Conservation (phyloP, 106 monocot species). For the Dendrobium nobile region DNA sequence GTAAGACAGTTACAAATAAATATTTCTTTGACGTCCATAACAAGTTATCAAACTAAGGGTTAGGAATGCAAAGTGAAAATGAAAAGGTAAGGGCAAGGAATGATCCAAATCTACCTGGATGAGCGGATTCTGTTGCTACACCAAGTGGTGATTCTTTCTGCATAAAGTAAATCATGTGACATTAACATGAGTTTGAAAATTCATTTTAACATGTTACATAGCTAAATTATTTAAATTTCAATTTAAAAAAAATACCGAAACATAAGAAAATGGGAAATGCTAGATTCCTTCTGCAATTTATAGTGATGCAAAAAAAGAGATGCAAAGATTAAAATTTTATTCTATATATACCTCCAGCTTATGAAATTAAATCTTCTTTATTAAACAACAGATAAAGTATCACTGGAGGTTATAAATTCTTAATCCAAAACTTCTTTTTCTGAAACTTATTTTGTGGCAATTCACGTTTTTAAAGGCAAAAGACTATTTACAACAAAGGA, state of each 20-base stretch:
- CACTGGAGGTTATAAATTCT: background rate
- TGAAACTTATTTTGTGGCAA: background rate
- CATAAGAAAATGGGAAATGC: background rate
- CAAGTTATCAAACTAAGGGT: background rate
- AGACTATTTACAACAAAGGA: background rate
- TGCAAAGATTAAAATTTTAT: background rate
- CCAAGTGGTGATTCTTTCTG: constrained; percentile 84
- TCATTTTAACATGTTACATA: background rate
- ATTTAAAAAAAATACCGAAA: background rate
- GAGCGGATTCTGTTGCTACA: constrained; percentile 66
- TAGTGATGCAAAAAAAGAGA: background rate
- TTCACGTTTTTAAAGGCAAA: background rate
- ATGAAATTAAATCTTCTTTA: background rate
- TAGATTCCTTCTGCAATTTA: background rate
- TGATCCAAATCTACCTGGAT: constrained; percentile 56
- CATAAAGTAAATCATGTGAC: constrained; percentile 3
- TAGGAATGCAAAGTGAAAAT: background rate
- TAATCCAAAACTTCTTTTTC: background rate
- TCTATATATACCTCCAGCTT: background rate
- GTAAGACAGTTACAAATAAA: background rate
- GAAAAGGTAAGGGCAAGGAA: background rate
- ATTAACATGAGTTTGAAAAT: background rate
- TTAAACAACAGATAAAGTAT: background rate
- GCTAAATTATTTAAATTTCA: background rate
- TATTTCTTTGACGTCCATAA: background rate